Conservation (phyloP, 1,284 basidiomycete species). For the Vanrija humicola region DNA sequence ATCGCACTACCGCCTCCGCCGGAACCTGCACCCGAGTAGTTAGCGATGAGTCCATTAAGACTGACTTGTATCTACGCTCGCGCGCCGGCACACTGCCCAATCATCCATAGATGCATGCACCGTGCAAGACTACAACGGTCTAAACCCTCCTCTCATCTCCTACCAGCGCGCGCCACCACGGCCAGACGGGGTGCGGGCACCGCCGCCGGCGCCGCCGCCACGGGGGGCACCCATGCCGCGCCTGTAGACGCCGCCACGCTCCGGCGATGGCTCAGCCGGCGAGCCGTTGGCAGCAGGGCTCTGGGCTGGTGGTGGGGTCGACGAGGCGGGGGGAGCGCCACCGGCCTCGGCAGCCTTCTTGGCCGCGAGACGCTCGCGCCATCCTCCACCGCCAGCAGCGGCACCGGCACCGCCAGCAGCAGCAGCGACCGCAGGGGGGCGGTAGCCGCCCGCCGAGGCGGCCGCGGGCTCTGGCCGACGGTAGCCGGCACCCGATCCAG, state of each 20-base stretch:
- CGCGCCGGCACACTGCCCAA: no score
- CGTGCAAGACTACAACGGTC: background rate
- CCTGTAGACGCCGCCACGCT: slow-evolving; percentile 17
- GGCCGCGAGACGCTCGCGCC: slow-evolving; percentile 34
- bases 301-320: slow-evolving; percentile 49
- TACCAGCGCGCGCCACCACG: slow-evolving; percentile 2
- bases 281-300: slow-evolving; percentile 2
- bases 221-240: slow-evolving; percentile 59
- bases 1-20: no score
- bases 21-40: no score
- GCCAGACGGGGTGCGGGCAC: background rate
- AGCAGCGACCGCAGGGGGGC: slow-evolving; percentile 16
- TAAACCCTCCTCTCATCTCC: background rate
- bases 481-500: slow-evolving; percentile 23
- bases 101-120: background rate
- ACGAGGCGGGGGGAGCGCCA: slow-evolving; percentile 51
- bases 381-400: slow-evolving; percentile 29
- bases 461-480: slow-evolving; percentile 14
- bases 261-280: slow-evolving; percentile 2
- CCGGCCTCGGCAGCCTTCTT: slow-evolving; percentile 17
- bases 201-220: background rate
- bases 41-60: no score
- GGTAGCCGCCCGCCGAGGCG: slow-evolving; percentile 5
- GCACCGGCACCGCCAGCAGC: slow-evolving; percentile 28
- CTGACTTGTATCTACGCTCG: no score